phyloP scores from a whole-genome alignment of 345 rosid genomes.

The Aquilaria malaccensis region DNA sequence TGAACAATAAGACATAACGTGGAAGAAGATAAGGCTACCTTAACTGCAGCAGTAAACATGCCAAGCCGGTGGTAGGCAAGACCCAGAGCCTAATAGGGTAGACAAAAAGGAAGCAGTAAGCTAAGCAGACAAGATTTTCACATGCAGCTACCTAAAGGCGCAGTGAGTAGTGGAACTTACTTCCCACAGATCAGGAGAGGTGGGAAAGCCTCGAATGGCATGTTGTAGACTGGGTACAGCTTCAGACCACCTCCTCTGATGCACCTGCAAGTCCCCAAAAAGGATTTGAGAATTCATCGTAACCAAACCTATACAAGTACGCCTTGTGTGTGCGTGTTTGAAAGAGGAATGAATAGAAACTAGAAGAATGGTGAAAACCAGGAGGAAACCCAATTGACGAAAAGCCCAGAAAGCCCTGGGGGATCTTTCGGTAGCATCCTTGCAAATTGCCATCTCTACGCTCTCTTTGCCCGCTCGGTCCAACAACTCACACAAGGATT shows the following conservation, averaged over 20 bases:
- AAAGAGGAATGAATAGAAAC: neutral
- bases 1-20: neutral
- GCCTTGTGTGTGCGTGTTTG: neutral
- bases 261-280: slow-evolving; percentile 25
- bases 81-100: slow-evolving; percentile 66
- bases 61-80: slow-evolving; percentile 91
- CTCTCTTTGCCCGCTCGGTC: slow-evolving; percentile 62
- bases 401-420: slow-evolving; percentile 98
- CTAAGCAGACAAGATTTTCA: neutral
- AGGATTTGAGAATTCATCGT: neutral
- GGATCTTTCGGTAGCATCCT: slow-evolving; percentile 71
- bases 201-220: slow-evolving; percentile 88
- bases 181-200: slow-evolving; percentile 83
- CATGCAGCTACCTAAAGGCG: slow-evolving; percentile 4
- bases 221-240: slow-evolving; percentile 89
- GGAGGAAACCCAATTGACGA: slow-evolving; percentile 72
- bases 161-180: slow-evolving; percentile 29
- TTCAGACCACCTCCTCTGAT: slow-evolving; percentile 74
- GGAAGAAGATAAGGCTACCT: slow-evolving; percentile 37
- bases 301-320: neutral
- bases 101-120: neutral
- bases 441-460: slow-evolving; percentile 64
- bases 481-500: slow-evolving; percentile 72
- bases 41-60: slow-evolving; percentile 91
- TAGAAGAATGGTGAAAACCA: slow-evolving; percentile 24